Percentiles rank a stretch among this genome's conserved stretches.
Conservation (phyloP, 352 stramenopile species). For the Phytophthora chlamydospora region DNA sequence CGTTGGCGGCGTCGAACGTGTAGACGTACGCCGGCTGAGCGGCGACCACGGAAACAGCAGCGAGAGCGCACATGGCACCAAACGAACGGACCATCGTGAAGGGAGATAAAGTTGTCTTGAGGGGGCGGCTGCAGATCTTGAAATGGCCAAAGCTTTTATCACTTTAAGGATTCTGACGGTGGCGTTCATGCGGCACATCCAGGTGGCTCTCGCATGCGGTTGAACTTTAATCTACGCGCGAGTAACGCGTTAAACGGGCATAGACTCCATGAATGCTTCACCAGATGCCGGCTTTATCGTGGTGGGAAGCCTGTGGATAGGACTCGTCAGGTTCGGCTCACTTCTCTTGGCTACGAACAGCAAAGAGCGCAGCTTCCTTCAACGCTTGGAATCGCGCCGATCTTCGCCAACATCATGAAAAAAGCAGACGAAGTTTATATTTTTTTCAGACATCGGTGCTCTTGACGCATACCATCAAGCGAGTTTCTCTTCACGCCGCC, state of each 20-base stretch:
- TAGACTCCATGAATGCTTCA: constrained; percentile 13
- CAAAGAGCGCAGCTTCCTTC: constrained; percentile 15
- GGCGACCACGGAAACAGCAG: constrained; percentile 9
- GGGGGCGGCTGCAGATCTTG: constrained; percentile 1
- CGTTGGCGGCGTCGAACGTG: constrained; percentile 42
- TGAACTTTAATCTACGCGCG: background rate
- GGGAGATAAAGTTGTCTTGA: constrained; percentile 3
- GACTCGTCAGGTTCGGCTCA: background rate
- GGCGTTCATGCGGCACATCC: constrained; percentile 4
- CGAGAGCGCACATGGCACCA: constrained; percentile 16
- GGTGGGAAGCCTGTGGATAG: constrained; percentile 15
- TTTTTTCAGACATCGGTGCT: background rate
- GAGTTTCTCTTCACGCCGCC: background rate
- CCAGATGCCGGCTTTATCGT: constrained; percentile 4
- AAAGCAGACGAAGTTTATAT: background rate
- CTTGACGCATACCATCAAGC: background rate
- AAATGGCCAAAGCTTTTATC: constrained; percentile 9
- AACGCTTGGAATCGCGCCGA: constrained; percentile 13
- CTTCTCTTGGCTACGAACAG: too few species aligned
- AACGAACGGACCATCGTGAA: constrained; percentile 15
- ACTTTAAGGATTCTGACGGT: constrained; percentile 2
- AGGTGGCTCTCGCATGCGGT: background rate
- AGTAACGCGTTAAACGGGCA: constrained; percentile 21
- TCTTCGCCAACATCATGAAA: constrained; percentile 4
- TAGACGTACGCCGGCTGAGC: constrained; percentile 43